These are phyloP conservation scores for Xylariaceae sp. DNA, from an alignment of 2,329 filamentous ascomycete species.

Conservation along the genomic window DNA sequence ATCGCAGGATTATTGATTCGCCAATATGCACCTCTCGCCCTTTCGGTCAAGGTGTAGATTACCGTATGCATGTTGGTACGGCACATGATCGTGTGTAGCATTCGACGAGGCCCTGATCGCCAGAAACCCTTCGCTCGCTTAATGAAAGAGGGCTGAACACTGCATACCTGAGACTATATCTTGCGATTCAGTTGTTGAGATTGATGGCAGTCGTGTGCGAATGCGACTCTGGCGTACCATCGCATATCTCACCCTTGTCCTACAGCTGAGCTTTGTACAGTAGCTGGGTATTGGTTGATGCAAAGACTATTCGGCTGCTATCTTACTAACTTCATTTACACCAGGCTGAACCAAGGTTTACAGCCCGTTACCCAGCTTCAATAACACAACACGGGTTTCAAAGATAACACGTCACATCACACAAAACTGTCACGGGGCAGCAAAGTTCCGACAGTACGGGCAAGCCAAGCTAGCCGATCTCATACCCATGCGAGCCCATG, in stretches of 20 bases:
- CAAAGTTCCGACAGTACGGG: conserved; percentile 15
- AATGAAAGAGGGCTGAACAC: conserved; percentile 6
- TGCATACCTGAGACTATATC: background rate
- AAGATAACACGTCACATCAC: background rate
- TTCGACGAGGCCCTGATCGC: conserved; percentile 1
- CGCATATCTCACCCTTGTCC: conserved; percentile 6
- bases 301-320: background rate
- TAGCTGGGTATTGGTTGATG: conserved; percentile 1
- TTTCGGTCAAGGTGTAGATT: too few species aligned
- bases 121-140: background rate
- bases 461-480: conserved; percentile 16
- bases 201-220: conserved; percentile 13
- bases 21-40: too few species aligned
- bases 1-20: too few species aligned
- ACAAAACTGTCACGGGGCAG: conserved; percentile 1
- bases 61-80: background rate
- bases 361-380: too few species aligned
- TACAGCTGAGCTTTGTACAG: conserved; percentile 13
- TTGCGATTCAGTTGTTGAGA: background rate
- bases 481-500: conserved; percentile 5
- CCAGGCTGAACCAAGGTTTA: too few species aligned
- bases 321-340: background rate
- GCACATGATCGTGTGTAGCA: conserved; percentile 5
- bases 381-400: background rate
- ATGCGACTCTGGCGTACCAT: conserved; percentile 15